Percentiles rank a stretch among this genome's conserved stretches.
phyloP scores from a whole-genome alignment of 2,329 filamentous ascomycete genomes.

The Coniochaeta prunicola region DNA sequence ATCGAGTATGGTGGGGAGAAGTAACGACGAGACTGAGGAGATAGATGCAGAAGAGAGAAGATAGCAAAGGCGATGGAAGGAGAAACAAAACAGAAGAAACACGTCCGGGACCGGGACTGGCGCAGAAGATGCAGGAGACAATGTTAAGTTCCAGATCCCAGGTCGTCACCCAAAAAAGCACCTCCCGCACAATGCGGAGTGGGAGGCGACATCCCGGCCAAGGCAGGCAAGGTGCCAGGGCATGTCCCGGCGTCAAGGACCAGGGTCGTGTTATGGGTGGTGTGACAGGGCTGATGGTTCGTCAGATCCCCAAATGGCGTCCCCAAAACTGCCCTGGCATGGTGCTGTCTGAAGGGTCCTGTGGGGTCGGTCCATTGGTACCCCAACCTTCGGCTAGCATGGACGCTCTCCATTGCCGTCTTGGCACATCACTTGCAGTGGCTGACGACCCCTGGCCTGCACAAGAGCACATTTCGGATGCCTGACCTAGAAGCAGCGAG shows the following conservation, averaged over 20 bases:
- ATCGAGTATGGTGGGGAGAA: background rate
- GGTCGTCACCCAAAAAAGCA: background rate
- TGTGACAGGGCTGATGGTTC: background rate
- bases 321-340: background rate
- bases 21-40: background rate
- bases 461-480: background rate
- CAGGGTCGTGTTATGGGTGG: background rate
- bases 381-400: background rate
- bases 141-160: background rate
- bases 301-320: background rate
- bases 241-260: background rate
- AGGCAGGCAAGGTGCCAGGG: background rate
- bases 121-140: background rate
- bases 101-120: background rate
- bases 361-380: background rate
- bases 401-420: background rate
- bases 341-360: conserved; percentile 1
- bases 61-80: background rate
- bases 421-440: background rate
- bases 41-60: background rate
- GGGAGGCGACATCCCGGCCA: background rate
- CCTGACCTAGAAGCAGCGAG: background rate
- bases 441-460: background rate
- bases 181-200: background rate
- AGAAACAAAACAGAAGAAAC: conserved; percentile 2